Evolutionary conservation across 192 early-diverging fungal species (phyloP).

Genomic region (Gonapodya prolifera): DNA sequence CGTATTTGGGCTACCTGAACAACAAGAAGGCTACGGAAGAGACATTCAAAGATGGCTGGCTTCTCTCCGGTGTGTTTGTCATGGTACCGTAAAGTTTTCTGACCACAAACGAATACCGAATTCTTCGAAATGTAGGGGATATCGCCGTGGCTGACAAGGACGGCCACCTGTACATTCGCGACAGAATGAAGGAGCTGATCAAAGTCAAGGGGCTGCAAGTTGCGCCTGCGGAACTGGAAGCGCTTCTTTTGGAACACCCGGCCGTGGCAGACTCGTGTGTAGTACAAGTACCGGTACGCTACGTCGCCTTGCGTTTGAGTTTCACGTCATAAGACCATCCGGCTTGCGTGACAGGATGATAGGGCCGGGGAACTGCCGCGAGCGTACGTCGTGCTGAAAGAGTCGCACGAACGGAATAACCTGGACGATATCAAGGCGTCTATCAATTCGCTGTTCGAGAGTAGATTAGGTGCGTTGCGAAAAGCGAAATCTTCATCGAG

Average conservation of each 20-base stretch:
- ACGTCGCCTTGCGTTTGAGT: too few relatives aligned
- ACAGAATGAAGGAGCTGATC: conserved; percentile 80
- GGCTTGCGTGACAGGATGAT: neutral
- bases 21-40: conserved; percentile 61
- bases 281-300: conserved; percentile 34
- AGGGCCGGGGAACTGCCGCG: neutral
- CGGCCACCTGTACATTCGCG: conserved; percentile 54
- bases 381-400: conserved; percentile 2
- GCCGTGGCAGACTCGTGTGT: conserved; percentile 39
- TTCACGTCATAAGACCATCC: neutral
- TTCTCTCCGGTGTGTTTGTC: conserved; percentile 18
- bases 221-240: conserved; percentile 2
- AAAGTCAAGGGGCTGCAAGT: conserved; percentile 43
- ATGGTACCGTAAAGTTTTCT: neutral
- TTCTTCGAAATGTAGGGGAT: conserved; percentile 52
- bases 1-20: conserved; percentile 61
- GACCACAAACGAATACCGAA: neutral
- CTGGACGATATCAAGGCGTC: neutral
- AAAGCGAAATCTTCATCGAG: neutral
- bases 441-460: neutral
- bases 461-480: neutral
- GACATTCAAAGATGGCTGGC: conserved; percentile 60
- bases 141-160: conserved; percentile 54
- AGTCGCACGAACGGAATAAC: neutral
- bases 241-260: neutral